A percentile compares a stretch with the other conserved stretches of the same genome.
Conservation (phyloP, 225 moss, liverwort and hornwort genomes). For the Sphagnum contortum region DNA sequence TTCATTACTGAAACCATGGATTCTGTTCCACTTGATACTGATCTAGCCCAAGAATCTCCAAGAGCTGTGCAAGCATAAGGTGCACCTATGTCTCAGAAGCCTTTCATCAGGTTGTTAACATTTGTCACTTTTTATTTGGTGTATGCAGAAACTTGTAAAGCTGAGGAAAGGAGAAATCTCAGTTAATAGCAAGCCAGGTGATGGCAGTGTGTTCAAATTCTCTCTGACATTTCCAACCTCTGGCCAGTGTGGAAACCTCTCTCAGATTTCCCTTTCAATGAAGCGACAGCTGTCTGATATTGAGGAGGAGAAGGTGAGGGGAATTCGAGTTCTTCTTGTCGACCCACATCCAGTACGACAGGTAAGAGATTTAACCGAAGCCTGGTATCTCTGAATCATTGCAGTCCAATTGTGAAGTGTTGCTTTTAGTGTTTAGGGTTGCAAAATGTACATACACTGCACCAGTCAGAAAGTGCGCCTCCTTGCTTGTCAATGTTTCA, state of each 20-base stretch:
- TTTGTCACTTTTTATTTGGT: not conserved
- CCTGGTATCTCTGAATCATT: constrained; percentile 26
- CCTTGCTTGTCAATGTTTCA: not conserved
- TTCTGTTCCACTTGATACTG: too few relatives aligned
- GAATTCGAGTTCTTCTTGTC: constrained; percentile 56
- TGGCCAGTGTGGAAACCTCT: too few relatives aligned
- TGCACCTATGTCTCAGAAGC: too few relatives aligned
- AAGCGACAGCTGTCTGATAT: constrained; percentile 30
- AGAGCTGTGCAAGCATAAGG: too few relatives aligned
- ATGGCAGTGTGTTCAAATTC: constrained; percentile 85
- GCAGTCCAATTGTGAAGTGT: constrained; percentile 8
- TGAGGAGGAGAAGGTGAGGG: constrained; percentile 57
- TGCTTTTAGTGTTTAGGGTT: not conserved
- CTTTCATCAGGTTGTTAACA: too few relatives aligned
- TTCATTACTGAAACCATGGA: too few relatives aligned
- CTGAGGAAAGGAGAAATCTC: constrained; percentile 62
- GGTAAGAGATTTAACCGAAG: constrained; percentile 21
- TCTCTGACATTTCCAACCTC: constrained; percentile 10
- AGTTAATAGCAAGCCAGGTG: constrained; percentile 69
- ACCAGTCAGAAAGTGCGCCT: too few relatives aligned
- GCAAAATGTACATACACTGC: too few relatives aligned
- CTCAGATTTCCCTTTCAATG: not conserved
- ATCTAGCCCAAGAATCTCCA: too few relatives aligned
- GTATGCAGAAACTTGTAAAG: constrained; percentile 78
- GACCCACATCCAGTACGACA: constrained; percentile 77